Evolutionary conservation across 1,284 basidiomycete species (phyloP), one percentile per base, ranked within the genome.

Genomic region (Austroboletus rostrupii): DNA sequence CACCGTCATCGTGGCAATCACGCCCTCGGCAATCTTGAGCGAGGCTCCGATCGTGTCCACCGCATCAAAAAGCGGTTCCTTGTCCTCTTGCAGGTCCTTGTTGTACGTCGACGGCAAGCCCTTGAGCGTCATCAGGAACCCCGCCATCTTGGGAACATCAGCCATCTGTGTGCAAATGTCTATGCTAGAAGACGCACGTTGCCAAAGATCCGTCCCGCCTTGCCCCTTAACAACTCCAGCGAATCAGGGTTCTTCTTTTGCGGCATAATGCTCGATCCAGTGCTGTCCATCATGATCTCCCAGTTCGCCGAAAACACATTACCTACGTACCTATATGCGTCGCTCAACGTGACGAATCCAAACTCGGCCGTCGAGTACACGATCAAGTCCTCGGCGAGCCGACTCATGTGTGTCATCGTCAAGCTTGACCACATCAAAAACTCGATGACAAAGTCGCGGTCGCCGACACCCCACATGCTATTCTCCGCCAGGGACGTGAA

Each of bases 161-260:
- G 35, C 4, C 17, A 39, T 23, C 19, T 11, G 20, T 14, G 16
- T 21, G 11, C 1, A 39, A 21, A 6, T 20, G 17, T 5, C 19
- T 2, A 13, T 20, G 13, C 37, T 5, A 11, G 14, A 23, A 35
- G 23, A 57, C 80, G 55, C 60, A 89, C 90, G 64, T 93, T 88
- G 54, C 96, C 96, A 71, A 97, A 97, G 35, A 97, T 80, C 35
- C 96, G 87, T 9, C 97, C 96, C 23, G 89, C 85, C 72, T 99
- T 99, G 57, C 96, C 96, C 53, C 96, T 86, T 50, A 99, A 78
- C 23, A 99, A 77, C 69, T 99, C 97, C 43, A 97, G 74, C 28
- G 93, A 97, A 70, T 98, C 96, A 0, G 97, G 93, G 70, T 99
- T 99, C 76, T 99, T 98, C 77, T 99, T 98, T 68, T 99, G 96